Evolutionary conservation across 768 basidiomycete genomes (phyloP).

Genomic region (Fomitopsis serialis): DNA sequence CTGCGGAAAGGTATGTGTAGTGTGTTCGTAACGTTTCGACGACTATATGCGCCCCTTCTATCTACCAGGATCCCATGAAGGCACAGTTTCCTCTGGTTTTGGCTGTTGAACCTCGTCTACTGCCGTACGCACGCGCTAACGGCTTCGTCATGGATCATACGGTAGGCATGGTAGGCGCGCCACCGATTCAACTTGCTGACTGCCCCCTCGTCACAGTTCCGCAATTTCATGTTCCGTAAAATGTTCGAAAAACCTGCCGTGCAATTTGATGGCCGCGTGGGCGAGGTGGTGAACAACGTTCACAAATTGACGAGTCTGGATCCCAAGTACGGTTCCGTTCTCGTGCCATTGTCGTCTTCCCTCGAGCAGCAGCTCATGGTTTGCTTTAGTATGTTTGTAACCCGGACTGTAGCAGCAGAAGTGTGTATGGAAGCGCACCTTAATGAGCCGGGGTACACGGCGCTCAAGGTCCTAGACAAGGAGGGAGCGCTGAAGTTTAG

Average conservation of each 20-base stretch:
- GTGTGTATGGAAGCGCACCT: slow-evolving; percentile 76
- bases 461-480: slow-evolving; percentile 62
- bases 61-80: slow-evolving; percentile 66
- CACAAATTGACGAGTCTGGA: slow-evolving; percentile 69
- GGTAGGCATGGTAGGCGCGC: slow-evolving; percentile 31
- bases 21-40: background rate
- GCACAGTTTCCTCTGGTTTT: slow-evolving; percentile 70
- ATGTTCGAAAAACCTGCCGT: slow-evolving; percentile 65
- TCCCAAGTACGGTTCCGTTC: slow-evolving; percentile 40
- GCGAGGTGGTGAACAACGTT: slow-evolving; percentile 66
- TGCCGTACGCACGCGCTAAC: slow-evolving; percentile 67
- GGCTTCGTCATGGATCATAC: slow-evolving; percentile 78
- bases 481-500: slow-evolving; percentile 64
- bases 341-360: background rate
- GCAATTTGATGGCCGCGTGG: slow-evolving; percentile 45
- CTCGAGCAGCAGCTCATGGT: slow-evolving; percentile 5
- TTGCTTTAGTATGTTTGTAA: slow-evolving; percentile 68
- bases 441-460: slow-evolving; percentile 65
- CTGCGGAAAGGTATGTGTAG: slow-evolving; percentile 51
- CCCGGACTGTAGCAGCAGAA: slow-evolving; percentile 78
- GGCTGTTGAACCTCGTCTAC: slow-evolving; percentile 69
- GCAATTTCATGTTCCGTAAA: slow-evolving; percentile 82
- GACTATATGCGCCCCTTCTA: slow-evolving; percentile 1
- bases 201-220: slow-evolving; percentile 44
- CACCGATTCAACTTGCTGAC: slow-evolving; percentile 1